Percentiles rank a stretch among this genome's conserved stretches.
These are phyloP conservation scores for Coniochaeta hoffmannii DNA, from an alignment of 2,329 filamentous ascomycete species.

Conservation along the genomic window DNA sequence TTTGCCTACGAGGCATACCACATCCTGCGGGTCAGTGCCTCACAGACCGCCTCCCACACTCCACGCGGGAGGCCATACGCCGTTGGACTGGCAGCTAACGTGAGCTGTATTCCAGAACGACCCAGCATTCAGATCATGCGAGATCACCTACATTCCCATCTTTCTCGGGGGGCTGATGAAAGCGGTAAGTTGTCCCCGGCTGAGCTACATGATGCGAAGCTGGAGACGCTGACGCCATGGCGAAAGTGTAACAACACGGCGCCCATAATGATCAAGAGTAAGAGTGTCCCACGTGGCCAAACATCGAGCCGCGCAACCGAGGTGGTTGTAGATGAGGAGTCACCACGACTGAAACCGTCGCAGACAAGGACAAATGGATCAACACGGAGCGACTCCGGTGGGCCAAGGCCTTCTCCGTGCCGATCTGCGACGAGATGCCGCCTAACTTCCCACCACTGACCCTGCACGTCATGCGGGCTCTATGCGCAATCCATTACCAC, in stretches of 20 bases:
- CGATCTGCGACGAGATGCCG: conserved; percentile 22
- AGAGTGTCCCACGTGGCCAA: too few relatives aligned
- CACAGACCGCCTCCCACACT: neutral
- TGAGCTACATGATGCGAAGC: too few relatives aligned
- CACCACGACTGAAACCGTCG: neutral
- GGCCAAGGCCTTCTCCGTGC: conserved; percentile 25
- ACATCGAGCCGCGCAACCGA: neutral
- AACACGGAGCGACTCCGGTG: conserved; percentile 24
- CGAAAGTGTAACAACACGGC: conserved; percentile 25
- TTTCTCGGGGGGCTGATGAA: conserved; percentile 31
- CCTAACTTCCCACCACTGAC: conserved; percentile 28
- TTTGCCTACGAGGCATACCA: conserved; percentile 31
- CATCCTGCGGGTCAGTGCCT: conserved; percentile 25
- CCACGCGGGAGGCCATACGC: neutral
- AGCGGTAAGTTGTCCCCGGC: conserved; percentile 17
- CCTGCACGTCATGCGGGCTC: conserved; percentile 25
- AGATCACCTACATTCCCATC: conserved; percentile 27
- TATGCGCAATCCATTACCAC: conserved; percentile 18
- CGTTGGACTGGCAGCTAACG: neutral
- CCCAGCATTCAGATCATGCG: conserved; percentile 19
- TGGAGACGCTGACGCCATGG: neutral
- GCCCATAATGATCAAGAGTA: conserved; percentile 29
- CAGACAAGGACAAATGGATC: conserved; percentile 32
- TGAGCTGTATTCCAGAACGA: conserved; percentile 17
- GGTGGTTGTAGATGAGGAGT: neutral